Conservation (phyloP, 306 rosid species). For the barrel medic (Medicago truncatula) region MtrunA17r5.0-ANR NC_053046.1:3105001-3105500, state of each 20-base stretch:
- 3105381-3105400: conserved; percentile 14
- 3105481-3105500: conserved; percentile 22
- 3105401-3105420: neutral
- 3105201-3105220: no score
- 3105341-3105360: neutral
- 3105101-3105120: no score
- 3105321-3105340: conserved; percentile 14
- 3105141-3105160: no score
- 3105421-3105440: conserved; percentile 41
- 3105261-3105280: neutral
- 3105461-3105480: neutral
- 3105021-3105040: no score
- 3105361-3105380: neutral
- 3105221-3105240: neutral
- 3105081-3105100: no score
- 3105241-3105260: conserved; percentile 8
- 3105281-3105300: conserved; percentile 38
- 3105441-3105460: conserved; percentile 31
- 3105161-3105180: no score
- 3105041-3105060: no score
- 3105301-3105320: conserved; percentile 55
- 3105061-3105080: no score
- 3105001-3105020: no score
- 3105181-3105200: no score
- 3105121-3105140: no score